Evolutionary conservation across 768 basidiomycete species (phyloP).

Genomic region (Boletus vermiculosoides): DNA sequence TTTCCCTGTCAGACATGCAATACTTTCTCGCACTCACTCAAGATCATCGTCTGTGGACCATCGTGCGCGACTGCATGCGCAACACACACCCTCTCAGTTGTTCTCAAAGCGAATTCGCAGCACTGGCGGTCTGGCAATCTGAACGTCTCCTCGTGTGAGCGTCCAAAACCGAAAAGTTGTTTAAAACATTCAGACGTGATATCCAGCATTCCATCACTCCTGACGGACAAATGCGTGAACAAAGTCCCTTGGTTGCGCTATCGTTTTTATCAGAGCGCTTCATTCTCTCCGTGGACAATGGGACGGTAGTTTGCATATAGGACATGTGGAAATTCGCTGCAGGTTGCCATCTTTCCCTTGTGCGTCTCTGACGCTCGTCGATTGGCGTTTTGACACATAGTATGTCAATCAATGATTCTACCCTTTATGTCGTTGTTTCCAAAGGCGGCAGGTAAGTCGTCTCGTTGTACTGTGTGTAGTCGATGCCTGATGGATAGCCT

Average conservation of each 20-base stretch:
- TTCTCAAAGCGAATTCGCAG: slow-evolving; percentile 7
- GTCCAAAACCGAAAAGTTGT: slow-evolving; percentile 2
- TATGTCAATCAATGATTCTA: slow-evolving; percentile 11
- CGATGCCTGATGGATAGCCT: background rate
- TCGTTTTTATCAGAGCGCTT: slow-evolving; percentile 11
- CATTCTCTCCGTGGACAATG: slow-evolving; percentile 8
- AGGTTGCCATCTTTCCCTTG: slow-evolving; percentile 3
- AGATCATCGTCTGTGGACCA: slow-evolving; percentile 3
- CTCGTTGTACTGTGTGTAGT: background rate
- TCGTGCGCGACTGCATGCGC: background rate
- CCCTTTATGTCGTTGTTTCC: slow-evolving; percentile 12
- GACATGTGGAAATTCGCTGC: background rate
- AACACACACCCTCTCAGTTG: slow-evolving; percentile 1
- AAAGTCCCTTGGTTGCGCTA: background rate
- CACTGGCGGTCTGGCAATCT: background rate
- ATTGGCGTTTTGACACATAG: slow-evolving; percentile 2
- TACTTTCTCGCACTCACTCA: slow-evolving; percentile 2
- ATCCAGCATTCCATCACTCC: background rate
- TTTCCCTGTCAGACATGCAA: slow-evolving; percentile 10
- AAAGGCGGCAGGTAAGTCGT: slow-evolving; percentile 9
- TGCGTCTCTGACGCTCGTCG: slow-evolving; percentile 3
- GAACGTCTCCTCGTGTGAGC: slow-evolving; percentile 11
- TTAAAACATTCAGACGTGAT: background rate
- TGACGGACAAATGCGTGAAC: background rate
- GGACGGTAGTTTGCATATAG: slow-evolving; percentile 15